Conservation (phyloP, 176 grass and related monocot species). For the Oryza punctata region DNA sequence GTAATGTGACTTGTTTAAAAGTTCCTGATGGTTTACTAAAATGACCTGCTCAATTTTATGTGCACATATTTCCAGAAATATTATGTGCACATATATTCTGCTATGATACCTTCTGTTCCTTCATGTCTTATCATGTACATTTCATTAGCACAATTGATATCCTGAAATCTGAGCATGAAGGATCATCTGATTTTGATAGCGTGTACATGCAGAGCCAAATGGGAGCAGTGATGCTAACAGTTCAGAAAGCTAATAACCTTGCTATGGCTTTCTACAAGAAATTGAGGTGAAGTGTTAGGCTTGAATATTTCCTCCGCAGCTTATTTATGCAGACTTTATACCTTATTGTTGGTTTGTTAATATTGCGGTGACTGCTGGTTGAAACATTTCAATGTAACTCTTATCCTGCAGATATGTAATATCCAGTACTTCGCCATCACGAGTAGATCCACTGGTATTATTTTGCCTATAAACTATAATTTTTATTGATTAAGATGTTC, state of each 20-base stretch:
- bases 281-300: slow-evolving; percentile 50
- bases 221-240: slow-evolving; percentile 84
- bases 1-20: slow-evolving; percentile 38
- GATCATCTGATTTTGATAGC: neutral
- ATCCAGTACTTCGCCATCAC: slow-evolving; percentile 80
- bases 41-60: neutral
- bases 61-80: neutral
- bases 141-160: slow-evolving; percentile 9
- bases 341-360: slow-evolving; percentile 16
- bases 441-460: slow-evolving; percentile 70
- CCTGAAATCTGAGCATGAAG: slow-evolving; percentile 4
- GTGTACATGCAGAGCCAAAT: slow-evolving; percentile 62
- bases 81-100: neutral
- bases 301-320: slow-evolving; percentile 1
- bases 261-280: slow-evolving; percentile 82
- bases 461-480: neutral
- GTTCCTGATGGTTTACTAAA: neutral
- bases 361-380: neutral
- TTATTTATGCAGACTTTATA: slow-evolving; percentile 1
- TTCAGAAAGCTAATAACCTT: slow-evolving; percentile 73
- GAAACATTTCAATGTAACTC: neutral
- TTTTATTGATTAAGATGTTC: slow-evolving; percentile 13
- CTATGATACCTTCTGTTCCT: neutral
- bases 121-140: slow-evolving; percentile 4
- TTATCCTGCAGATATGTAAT: slow-evolving; percentile 67